Evolutionary conservation across 495 filamentous ascomycete species (phyloP), one percentile per base, ranked within the genome.

Genomic region (Hypoxylon subgilvum): DNA sequence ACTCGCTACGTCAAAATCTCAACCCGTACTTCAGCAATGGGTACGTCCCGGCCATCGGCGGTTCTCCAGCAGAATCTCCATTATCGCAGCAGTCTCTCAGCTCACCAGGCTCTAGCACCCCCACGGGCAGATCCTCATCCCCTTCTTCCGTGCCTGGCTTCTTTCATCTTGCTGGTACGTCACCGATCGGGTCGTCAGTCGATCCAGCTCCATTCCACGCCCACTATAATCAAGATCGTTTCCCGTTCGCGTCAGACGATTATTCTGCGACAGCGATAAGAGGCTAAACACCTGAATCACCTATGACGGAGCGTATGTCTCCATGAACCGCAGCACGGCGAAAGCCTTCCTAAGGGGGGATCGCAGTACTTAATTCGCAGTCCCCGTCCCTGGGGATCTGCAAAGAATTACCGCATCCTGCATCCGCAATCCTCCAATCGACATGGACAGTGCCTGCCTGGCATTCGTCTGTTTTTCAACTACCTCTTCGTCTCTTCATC

Each of bases 241-340:
- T 76, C 40, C 71, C 74, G 4, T 76, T 77, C 47, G 61, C 38
- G 35, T 62, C 70, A 52, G 71, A 77, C 19, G 58, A 72, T 75
- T 65, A 74, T 71, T 49, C 69, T 55, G 46, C 70, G 45, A 69
- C 72, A 70, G 73, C 74, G 14, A 77, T 70, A 16, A 57, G 65
- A 52, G 59, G 67, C 51, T 69, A 47, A 59, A 25, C 23, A 14
- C 14, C 22, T 36, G 22, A 32, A 22, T 18, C 38, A 0, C 9
- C 34, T 46, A 3, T 19, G 13, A 36, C n/a, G 32, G 3, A 19
- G 12, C 19, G 3, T 52, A 16, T 3, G 5, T 38, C 13, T 23
- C 14, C 42, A 10, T 36, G 42, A 30, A 36, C 7, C 28, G 25
- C 21, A 9, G 16, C n/a, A 23, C 22, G 19, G 1, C 41, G 1